These are phyloP conservation scores for Flagelloscypha sp. DNA, from an alignment of 768 basidiomycete species.

Conservation along the genomic window DNA sequence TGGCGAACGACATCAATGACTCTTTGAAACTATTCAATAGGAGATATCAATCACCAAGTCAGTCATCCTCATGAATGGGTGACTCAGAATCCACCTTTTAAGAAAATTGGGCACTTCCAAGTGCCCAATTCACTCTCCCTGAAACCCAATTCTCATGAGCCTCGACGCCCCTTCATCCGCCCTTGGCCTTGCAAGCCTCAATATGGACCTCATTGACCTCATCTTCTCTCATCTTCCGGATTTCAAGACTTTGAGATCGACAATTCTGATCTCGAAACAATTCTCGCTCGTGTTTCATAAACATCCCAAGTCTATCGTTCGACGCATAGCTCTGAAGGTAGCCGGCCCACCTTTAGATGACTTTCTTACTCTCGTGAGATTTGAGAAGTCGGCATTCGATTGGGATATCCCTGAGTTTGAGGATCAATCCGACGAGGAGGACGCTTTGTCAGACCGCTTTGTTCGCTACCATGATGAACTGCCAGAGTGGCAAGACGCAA, in stretches of 20 bases:
- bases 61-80: no score
- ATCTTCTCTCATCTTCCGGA: slow-evolving; percentile 16
- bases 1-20: no score
- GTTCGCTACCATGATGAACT: background rate
- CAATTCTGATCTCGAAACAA: slow-evolving; percentile 15
- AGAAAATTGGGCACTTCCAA: no score
- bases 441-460: no score
- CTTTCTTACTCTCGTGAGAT: slow-evolving; percentile 17
- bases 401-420: background rate
- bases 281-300: slow-evolving; percentile 15
- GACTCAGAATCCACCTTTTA: no score
- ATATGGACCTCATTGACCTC: slow-evolving; percentile 19
- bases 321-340: slow-evolving; percentile 18
- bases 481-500: background rate
- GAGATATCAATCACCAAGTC: no score
- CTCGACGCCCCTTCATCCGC: no score
- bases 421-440: no score
- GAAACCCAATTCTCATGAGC: no score
- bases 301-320: slow-evolving; percentile 16
- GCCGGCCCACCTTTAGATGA: slow-evolving; percentile 18
- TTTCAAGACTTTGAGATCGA: slow-evolving; percentile 14
- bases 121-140: no score
- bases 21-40: no score
- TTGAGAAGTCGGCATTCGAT: slow-evolving; percentile 8
- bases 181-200: no score